Evolutionary conservation across 1,139 yeast genomes (phyloP).

Genomic region (Zygoascus sp.): DNA sequence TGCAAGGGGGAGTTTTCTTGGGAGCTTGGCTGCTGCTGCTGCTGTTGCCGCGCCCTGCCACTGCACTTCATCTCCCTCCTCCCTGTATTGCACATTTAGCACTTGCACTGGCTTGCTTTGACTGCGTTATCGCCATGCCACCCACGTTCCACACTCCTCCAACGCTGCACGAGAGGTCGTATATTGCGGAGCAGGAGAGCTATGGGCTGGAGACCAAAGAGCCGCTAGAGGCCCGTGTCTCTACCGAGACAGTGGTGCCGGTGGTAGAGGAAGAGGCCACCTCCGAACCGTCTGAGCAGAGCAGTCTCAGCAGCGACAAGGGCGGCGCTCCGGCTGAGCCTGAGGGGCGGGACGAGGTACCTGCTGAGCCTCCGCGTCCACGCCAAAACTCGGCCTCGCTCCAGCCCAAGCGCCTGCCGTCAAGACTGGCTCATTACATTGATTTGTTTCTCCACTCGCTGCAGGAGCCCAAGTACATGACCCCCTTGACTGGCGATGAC

Average conservation of each 20-base stretch:
- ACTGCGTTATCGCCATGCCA: neutral
- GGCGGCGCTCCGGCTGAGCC: neutral
- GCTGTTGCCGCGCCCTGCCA: too few relatives aligned
- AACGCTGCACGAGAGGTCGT: slow-evolving; percentile 7
- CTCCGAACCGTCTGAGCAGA: slow-evolving; percentile 2
- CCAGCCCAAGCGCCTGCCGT: slow-evolving; percentile 31
- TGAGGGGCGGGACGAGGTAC: neutral
- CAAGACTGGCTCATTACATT: slow-evolving; percentile 28
- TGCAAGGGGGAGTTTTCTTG: too few relatives aligned
- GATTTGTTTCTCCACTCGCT: slow-evolving; percentile 46
- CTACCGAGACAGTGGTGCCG: slow-evolving; percentile 1
- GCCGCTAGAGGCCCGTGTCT: neutral
- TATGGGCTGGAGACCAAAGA: slow-evolving; percentile 4
- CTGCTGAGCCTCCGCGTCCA: neutral
- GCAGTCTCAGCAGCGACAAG: slow-evolving; percentile 1
- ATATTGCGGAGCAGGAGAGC: slow-evolving; percentile 12
- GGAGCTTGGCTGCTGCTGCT: too few relatives aligned
- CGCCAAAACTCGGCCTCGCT: neutral
- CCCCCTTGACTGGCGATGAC: slow-evolving; percentile 51
- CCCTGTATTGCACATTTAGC: too few relatives aligned
- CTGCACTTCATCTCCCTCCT: too few relatives aligned
- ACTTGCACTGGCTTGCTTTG: too few relatives aligned
- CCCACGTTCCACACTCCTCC: slow-evolving; percentile 12
- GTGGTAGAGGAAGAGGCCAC: neutral
- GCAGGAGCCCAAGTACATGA: slow-evolving; percentile 51